Evolutionary conservation across 176 grass and related monocot species (phyloP), one percentile per base, ranked within the genome.

Genomic region (Carex pumila): DNA sequence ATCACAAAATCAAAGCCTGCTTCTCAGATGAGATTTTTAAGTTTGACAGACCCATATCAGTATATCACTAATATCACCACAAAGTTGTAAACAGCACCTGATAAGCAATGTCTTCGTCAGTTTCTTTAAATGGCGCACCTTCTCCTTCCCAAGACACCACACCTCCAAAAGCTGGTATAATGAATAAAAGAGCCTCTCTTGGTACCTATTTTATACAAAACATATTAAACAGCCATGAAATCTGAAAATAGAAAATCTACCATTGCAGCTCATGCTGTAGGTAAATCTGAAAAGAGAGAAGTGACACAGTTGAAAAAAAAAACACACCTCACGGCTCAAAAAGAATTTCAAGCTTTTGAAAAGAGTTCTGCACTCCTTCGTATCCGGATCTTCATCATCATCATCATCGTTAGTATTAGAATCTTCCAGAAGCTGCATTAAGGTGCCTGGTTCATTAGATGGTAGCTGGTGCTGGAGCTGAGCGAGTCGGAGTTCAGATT

Each of bases 351-450:
- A 58, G 41, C 90, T 93, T 84, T 83, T 95, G 73, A 99, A 99
- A 71, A 99, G 89, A 74, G 67, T 90, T 88, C 84, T 95, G 73
- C 91, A 94, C 49, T 95, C 87, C 70, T 89, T 99, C 41, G 89
- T 91, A 64, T 87, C 81, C 6, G 79, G 13, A 0, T 99, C 91
- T 5, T 89, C 88, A 61, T 81, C 84, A 58, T 93, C 96, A 12
- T 83, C 81, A 12, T 83, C 81, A 82, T 56, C 83, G 78, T 50
- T 39, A 39, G 37, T 84, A 88, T 80, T 84, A 17, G 89, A 84
- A 88, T 99, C 93, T 84, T 93, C 93, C 56, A 99, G 71, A 79
- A 99, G 91, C 87, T 95, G 88, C 96, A 99, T 99, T 60, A 99
- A 84, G 8, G 93, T 83, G 66, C 96, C 96, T 82, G 93, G 93